Conservation (phyloP, 2,329 filamentous ascomycete species). For the Chrysoporthe puriensis region DNA sequence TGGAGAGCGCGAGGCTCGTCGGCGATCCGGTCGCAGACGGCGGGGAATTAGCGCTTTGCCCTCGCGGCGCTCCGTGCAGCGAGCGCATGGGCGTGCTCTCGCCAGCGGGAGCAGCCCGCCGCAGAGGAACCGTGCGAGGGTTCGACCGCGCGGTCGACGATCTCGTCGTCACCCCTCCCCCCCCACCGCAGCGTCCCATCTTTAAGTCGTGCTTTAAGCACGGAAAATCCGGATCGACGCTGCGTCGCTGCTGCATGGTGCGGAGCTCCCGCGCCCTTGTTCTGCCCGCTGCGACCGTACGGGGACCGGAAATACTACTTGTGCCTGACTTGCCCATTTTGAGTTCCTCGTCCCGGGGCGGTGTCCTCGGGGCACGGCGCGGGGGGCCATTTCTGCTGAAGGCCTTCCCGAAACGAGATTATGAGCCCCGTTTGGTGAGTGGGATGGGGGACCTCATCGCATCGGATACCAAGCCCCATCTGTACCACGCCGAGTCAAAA, state of each 20-base stretch:
- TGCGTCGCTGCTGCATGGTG: slow-evolving; percentile 5
- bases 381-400: background rate
- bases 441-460: too few species aligned
- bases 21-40: background rate
- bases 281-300: background rate
- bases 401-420: slow-evolving; percentile 7
- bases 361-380: slow-evolving; percentile 10
- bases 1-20: background rate
- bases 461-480: slow-evolving; percentile 8
- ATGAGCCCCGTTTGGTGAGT: background rate
- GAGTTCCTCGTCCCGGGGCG: background rate
- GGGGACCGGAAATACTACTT: slow-evolving; percentile 5
- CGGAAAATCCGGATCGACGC: slow-evolving; percentile 7
- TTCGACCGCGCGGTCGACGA: background rate
- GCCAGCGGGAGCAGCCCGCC: background rate
- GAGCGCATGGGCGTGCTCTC: background rate
- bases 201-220: background rate
- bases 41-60: background rate
- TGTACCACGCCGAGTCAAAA: slow-evolving; percentile 8
- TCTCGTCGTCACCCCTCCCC: slow-evolving; percentile 1
- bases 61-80: background rate
- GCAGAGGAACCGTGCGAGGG: background rate
- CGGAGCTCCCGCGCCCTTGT: background rate
- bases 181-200: background rate
- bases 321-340: slow-evolving; percentile 19